Conservation (phyloP, 1,139 yeast species). For the Pneumocystis oryctolagi region DNA sequence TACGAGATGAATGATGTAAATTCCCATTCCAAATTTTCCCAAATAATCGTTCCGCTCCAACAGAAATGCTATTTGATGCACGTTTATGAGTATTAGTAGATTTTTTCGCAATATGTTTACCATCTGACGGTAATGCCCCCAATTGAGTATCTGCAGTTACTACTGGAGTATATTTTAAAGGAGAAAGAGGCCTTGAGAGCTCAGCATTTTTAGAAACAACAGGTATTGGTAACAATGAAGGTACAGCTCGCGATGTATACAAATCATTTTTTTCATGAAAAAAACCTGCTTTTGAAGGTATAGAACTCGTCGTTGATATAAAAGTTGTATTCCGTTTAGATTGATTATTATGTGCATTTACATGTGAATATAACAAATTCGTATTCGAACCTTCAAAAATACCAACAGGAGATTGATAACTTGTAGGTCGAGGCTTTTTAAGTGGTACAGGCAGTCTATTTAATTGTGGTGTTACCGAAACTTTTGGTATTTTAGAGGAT, state of each 20-base stretch:
- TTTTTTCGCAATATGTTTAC: background rate
- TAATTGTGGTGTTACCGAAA: background rate
- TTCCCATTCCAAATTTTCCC: background rate
- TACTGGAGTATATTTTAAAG: background rate
- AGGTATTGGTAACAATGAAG: background rate
- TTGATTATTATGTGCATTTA: background rate
- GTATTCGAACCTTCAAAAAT: background rate
- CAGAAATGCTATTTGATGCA: background rate
- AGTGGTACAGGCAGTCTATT: constrained; percentile 6
- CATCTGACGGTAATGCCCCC: background rate
- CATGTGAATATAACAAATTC: background rate
- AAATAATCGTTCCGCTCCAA: background rate
- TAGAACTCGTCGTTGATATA: background rate
- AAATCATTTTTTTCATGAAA: background rate
- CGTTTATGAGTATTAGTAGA: background rate
- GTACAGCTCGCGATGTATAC: background rate
- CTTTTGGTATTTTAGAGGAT: background rate
- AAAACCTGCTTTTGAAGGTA: background rate
- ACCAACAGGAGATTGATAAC: constrained; percentile 5
- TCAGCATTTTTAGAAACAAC: constrained; percentile 1
- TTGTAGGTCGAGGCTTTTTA: constrained; percentile 10
- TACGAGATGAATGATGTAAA: background rate
- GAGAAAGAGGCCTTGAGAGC: background rate
- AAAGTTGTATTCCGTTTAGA: background rate
- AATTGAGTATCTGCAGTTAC: background rate